Evolutionary conservation across 108 stramenopile genomes (phyloP).

Genomic region (Heterococcus sp.): DNA sequence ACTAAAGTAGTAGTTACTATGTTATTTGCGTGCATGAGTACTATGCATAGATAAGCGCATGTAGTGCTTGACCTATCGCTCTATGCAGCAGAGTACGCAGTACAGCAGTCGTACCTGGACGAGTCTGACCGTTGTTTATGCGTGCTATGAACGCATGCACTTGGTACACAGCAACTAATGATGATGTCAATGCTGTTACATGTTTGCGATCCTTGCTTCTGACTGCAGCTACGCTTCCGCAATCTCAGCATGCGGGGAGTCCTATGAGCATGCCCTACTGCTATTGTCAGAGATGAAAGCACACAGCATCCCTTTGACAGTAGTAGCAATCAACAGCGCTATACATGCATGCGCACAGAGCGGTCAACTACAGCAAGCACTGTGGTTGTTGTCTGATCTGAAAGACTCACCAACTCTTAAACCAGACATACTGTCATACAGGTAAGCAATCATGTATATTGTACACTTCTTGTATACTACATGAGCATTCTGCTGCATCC

Average conservation of each 20-base stretch:
- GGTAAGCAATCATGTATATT: too few species aligned
- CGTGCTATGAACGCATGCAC: background rate
- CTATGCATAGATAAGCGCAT: background rate
- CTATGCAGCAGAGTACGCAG: too few species aligned
- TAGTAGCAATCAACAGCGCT: background rate
- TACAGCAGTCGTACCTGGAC: too few species aligned
- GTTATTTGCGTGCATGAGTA: background rate
- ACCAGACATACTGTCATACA: too few species aligned
- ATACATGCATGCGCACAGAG: background rate
- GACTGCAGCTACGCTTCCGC: background rate
- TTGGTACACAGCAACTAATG: background rate
- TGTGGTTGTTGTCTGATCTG: background rate
- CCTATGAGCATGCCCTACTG: slow-evolving; percentile 29
- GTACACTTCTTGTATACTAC: too few species aligned
- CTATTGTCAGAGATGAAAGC: slow-evolving; percentile 35
- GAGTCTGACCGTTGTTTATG: too few species aligned
- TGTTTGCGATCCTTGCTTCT: background rate
- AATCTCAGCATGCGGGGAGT: background rate
- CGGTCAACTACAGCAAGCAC: background rate
- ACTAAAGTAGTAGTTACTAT: background rate
- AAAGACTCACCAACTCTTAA: background rate
- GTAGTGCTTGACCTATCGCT: too few species aligned
- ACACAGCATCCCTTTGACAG: background rate
- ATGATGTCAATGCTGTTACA: background rate
- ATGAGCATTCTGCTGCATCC: too few species aligned